A percentile compares a stretch with the other conserved stretches of the same genome.
Conservation (phyloP, 768 basidiomycete genomes). For the Megacollybia marginata region DNA sequence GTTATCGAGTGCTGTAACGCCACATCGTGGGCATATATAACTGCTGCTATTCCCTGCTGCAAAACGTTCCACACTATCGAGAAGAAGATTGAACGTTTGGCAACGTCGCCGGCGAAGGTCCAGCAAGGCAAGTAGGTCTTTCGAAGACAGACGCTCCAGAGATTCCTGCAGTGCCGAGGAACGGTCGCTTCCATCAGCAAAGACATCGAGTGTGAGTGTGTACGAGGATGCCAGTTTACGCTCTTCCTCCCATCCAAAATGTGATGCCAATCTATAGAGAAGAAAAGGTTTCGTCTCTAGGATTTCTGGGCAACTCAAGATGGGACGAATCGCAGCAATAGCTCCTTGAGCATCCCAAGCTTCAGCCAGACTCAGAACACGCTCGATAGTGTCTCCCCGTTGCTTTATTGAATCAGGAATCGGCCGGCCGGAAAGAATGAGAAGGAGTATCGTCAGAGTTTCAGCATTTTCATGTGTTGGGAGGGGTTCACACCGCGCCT, state of each 20-base stretch:
- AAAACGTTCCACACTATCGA: slow-evolving; percentile 58
- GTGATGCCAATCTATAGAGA: slow-evolving; percentile 48
- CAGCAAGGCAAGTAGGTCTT: slow-evolving; percentile 45
- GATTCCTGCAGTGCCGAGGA: slow-evolving; percentile 12
- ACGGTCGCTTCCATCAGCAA: slow-evolving; percentile 15
- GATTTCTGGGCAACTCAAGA: slow-evolving; percentile 39
- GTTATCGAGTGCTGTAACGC: slow-evolving; percentile 45
- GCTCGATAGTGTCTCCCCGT: slow-evolving; percentile 35
- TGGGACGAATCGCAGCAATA: slow-evolving; percentile 45
- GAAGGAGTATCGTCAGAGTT: slow-evolving; percentile 3
- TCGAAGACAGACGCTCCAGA: slow-evolving; percentile 42
- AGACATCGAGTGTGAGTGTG: slow-evolving; percentile 48
- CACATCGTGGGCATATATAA: slow-evolving; percentile 48
- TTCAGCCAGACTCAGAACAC: slow-evolving; percentile 53
- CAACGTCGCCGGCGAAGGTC: slow-evolving; percentile 51
- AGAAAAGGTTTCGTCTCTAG: slow-evolving; percentile 38
- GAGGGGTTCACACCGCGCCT: slow-evolving; percentile 1
- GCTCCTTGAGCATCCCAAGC: slow-evolving; percentile 68
- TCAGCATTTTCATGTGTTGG: slow-evolving; percentile 2
- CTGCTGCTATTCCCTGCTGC: slow-evolving; percentile 35
- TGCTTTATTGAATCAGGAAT: not conserved
- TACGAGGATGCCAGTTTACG: slow-evolving; percentile 47
- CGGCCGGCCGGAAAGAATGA: slow-evolving; percentile 1
- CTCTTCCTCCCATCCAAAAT: slow-evolving; percentile 57
- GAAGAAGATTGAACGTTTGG: slow-evolving; percentile 38